Evolutionary conservation across 371 early-diverging fungal genomes (phyloP), one percentile per base, ranked within the genome.

Genomic region (Mortierella sp.): DNA sequence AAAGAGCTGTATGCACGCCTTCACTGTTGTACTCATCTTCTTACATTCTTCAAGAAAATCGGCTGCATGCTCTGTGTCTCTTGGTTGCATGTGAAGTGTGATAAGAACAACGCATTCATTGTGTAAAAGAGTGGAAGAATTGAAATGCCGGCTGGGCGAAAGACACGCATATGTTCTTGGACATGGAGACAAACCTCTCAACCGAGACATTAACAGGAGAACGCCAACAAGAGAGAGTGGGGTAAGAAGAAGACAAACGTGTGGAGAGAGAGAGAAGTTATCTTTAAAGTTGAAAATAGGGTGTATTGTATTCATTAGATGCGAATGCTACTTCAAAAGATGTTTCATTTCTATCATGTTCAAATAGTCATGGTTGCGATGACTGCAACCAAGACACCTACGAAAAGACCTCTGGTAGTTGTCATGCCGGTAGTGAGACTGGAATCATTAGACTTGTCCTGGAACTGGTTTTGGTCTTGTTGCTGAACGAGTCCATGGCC

Each of bases 381-480:
- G 37, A 67, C 24, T 11, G 67, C 67, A 10, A 16, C 37, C 67
- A 67, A 40, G 6, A 11, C 24, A 21, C 37, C 11, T 21, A 21
- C 40, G 11, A 67, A 67, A 21, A 57, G 57, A 5, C 57, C 57
- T 57, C n/a, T 21, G 57, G 19, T 19, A 6, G 21, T 16, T 37
- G 40, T 67, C 67, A 24, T 67, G 11, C 40, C 24, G 8, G 40
- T 37, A 8, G 21, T 24, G 19, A 3, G 2, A 24, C 67, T 67
- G 43, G 40, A 37, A 67, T 67, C 67, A 40, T 67, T 67, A 67
- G 67, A 67, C 40, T 40, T 67, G 67, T 67, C 67, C 67, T 67
- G 67, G 40, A 67, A 37, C 40, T 67, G 67, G 40, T 40, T 11
- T 10, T 8, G 37, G 67, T 40, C 67, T 5, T 40, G 51, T 5